A percentile compares a stretch with the other conserved stretches of the same genome.
Conservation (phyloP, 345 rosid genomes). For the Adansonia digitata region DNA sequence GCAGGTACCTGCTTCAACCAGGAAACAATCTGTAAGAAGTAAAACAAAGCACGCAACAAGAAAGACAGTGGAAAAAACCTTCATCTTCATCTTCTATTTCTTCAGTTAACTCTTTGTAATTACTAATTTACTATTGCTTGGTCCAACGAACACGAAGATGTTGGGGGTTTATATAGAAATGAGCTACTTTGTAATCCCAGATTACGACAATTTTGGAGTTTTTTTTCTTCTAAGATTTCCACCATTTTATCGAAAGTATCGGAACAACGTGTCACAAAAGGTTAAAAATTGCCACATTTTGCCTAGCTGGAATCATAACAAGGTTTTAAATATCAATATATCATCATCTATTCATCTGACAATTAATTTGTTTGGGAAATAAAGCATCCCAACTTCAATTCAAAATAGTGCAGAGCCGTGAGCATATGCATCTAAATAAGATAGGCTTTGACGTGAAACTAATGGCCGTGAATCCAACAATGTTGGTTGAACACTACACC, state of each 20-base stretch:
- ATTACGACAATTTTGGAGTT: not conserved
- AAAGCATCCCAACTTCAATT: not conserved
- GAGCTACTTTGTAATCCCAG: not conserved
- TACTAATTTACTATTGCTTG: not conserved
- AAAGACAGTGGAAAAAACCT: not conserved
- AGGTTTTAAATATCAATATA: not conserved
- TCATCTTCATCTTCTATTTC: not conserved
- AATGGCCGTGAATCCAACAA: not conserved
- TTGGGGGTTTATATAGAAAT: not conserved
- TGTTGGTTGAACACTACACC: not conserved
- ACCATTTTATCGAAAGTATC: not conserved
- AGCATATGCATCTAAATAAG: not conserved
- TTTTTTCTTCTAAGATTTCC: not conserved
- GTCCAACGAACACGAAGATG: not conserved
- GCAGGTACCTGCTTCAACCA: not conserved
- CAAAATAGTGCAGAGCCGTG: no score
- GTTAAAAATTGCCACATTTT: not conserved
- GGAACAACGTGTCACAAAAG: not conserved
- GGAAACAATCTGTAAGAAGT: not conserved
- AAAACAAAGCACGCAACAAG: not conserved
- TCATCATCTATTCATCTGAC: not conserved
- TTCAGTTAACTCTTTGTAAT: not conserved
- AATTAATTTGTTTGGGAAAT: not conserved
- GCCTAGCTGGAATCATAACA: not conserved
- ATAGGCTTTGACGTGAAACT: not conserved